Evolutionary conservation across 257 asterid genomes (phyloP).

Genomic region (Petunia secreta): DNA sequence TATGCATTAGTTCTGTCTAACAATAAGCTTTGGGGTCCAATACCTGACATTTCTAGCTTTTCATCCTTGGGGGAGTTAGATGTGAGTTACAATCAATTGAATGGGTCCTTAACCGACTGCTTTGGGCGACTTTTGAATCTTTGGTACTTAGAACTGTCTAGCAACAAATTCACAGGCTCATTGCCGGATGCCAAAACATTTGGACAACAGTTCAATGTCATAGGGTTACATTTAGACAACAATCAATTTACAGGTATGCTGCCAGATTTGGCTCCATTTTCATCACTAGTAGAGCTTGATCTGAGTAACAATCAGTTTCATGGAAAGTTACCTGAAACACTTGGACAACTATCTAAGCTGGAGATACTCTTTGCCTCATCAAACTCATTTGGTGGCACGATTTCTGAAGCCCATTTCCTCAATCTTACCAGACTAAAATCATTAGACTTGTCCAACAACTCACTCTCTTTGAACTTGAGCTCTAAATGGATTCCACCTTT

Average conservation of each 20-base stretch:
- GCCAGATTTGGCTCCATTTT: conserved; percentile 30
- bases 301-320: conserved; percentile 21
- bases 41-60: conserved; percentile 3
- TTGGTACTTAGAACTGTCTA: not conserved
- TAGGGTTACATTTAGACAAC: not conserved
- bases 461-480: conserved; percentile 30
- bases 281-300: conserved; percentile 20
- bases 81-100: not conserved
- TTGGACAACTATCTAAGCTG: conserved; percentile 31
- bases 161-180: conserved; percentile 17
- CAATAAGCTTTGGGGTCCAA: not conserved
- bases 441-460: conserved; percentile 32
- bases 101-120: not conserved
- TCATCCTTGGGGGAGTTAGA: conserved; percentile 11
- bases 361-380: not conserved
- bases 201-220: conserved; percentile 20
- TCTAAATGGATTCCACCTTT: conserved; percentile 36
- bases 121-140: not conserved
- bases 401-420: conserved; percentile 30
- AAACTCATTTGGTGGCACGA: conserved; percentile 21
- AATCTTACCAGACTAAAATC: conserved; percentile 13
- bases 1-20: not conserved
- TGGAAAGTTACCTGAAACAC: conserved; percentile 22
- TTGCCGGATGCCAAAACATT: conserved; percentile 14
- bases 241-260: conserved; percentile 29